These are phyloP conservation scores for Aspergillus viridinutans DNA, from an alignment of 2,329 filamentous ascomycete genomes.

Conservation along the genomic window DNA sequence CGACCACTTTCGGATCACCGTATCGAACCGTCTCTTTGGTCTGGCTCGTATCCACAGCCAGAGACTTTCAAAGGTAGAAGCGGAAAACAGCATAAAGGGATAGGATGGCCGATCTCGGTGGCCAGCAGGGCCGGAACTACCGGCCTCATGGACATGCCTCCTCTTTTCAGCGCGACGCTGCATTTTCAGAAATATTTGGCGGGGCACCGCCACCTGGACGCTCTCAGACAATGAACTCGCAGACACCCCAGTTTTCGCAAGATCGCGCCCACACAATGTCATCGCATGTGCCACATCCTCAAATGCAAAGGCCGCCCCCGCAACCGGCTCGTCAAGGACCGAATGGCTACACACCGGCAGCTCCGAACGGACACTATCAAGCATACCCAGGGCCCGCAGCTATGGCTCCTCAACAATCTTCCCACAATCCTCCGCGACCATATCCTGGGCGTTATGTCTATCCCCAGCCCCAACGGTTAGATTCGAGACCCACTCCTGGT, in stretches of 20 bases:
- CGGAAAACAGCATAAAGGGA: slow-evolving; percentile 1
- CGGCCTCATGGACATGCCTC: slow-evolving; percentile 53
- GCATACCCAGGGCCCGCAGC: slow-evolving; percentile 32
- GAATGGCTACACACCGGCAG: slow-evolving; percentile 40
- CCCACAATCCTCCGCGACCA: slow-evolving; percentile 58
- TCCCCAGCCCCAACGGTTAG: slow-evolving; percentile 66
- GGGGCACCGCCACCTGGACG: slow-evolving; percentile 78
- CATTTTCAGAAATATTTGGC: slow-evolving; percentile 95
- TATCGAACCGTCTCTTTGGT: neutral
- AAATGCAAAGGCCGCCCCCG: slow-evolving; percentile 40
- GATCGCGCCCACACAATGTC: slow-evolving; percentile 79
- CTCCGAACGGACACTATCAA: slow-evolving; percentile 40
- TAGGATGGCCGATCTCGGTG: slow-evolving; percentile 60
- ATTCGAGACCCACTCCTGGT: slow-evolving; percentile 53
- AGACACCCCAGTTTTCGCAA: slow-evolving; percentile 57
- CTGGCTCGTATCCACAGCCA: neutral
- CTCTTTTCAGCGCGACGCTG: slow-evolving; percentile 76
- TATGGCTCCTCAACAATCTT: slow-evolving; percentile 46
- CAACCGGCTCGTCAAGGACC: slow-evolving; percentile 42
- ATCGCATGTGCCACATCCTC: slow-evolving; percentile 46
- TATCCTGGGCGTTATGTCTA: slow-evolving; percentile 66
- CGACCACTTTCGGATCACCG: slow-evolving; percentile 14
- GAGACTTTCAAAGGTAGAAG: neutral
- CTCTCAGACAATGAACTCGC: slow-evolving; percentile 91
- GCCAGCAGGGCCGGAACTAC: slow-evolving; percentile 59